These are phyloP conservation scores for Singerocomus inundabilis DNA, from an alignment of 1,284 basidiomycete species.

Conservation along the genomic window DNA sequence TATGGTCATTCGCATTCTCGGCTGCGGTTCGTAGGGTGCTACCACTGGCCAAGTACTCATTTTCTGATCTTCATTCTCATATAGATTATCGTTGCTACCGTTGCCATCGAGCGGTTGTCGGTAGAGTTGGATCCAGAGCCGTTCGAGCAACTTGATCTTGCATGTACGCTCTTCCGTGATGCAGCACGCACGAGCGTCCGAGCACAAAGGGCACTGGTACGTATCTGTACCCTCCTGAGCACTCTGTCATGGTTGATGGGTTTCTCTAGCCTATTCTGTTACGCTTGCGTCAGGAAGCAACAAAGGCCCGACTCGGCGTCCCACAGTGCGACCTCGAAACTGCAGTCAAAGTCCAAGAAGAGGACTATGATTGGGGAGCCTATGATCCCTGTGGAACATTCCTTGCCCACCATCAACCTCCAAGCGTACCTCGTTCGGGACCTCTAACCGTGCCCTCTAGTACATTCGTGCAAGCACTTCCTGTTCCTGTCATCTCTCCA, in stretches of 20 bases:
- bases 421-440: not conserved
- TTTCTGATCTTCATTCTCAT: conserved; percentile 1
- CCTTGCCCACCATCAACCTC: not conserved
- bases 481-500: not conserved
- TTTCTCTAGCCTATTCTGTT: conserved; percentile 10
- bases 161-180: conserved; percentile 40
- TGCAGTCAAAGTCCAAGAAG: conserved; percentile 18
- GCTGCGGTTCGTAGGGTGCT: conserved; percentile 38
- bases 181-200: conserved; percentile 43
- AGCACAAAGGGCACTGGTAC: conserved; percentile 27
- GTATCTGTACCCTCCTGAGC: not conserved
- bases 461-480: conserved; percentile 1
- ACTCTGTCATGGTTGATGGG: not conserved
- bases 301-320: not conserved
- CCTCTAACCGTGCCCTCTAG: not conserved
- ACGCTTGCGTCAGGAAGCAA: conserved; percentile 6
- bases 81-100: conserved; percentile 45
- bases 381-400: conserved; percentile 31
- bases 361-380: conserved; percentile 25
- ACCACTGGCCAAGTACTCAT: not conserved
- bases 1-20: conserved; percentile 49
- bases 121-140: conserved; percentile 41
- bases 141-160: conserved; percentile 41
- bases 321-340: not conserved
- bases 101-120: conserved; percentile 41